Conservation (phyloP, 2,329 filamentous ascomycete genomes). For the Talaromyces sp. region DNA sequence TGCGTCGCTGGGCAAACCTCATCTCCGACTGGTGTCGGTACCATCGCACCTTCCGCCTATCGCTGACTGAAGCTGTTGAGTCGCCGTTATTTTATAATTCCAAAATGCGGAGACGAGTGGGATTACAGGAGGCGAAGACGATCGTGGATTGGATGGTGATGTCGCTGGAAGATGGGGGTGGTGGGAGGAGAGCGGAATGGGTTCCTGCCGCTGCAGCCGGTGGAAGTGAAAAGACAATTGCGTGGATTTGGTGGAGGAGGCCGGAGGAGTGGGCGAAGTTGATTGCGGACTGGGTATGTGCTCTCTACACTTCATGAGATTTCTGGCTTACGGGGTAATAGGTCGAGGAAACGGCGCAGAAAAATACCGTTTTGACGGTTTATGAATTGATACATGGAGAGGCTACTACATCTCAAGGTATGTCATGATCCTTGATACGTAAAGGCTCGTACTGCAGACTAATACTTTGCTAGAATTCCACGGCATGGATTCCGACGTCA, state of each 20-base stretch:
- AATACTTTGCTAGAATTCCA: conserved; percentile 63
- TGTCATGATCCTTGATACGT: conserved; percentile 25
- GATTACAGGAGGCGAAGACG: conserved; percentile 50
- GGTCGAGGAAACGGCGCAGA: conserved; percentile 81
- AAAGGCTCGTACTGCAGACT: background rate
- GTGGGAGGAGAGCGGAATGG: conserved; percentile 58
- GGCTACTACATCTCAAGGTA: conserved; percentile 65
- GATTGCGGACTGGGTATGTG: conserved; percentile 65
- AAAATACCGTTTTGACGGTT: conserved; percentile 81
- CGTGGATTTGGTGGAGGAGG: conserved; percentile 79
- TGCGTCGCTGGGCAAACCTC: conserved; percentile 79
- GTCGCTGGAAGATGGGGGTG: conserved; percentile 41
- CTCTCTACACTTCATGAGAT: conserved; percentile 23
- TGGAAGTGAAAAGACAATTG: conserved; percentile 53
- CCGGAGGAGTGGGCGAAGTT: conserved; percentile 85
- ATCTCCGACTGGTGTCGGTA: conserved; percentile 80
- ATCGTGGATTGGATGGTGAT: conserved; percentile 57
- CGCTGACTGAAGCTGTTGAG: conserved; percentile 59
- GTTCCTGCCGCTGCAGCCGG: conserved; percentile 53
- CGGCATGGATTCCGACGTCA: conserved; percentile 78
- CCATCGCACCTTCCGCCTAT: conserved; percentile 72
- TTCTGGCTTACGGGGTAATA: conserved; percentile 22
- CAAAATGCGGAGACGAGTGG: conserved; percentile 44
- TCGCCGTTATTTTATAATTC: conserved; percentile 57
- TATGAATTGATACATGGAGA: conserved; percentile 93